Evolutionary conservation across 371 early-diverging fungal genomes (phyloP).

Genomic region (Actinomucor elegans): DNA sequence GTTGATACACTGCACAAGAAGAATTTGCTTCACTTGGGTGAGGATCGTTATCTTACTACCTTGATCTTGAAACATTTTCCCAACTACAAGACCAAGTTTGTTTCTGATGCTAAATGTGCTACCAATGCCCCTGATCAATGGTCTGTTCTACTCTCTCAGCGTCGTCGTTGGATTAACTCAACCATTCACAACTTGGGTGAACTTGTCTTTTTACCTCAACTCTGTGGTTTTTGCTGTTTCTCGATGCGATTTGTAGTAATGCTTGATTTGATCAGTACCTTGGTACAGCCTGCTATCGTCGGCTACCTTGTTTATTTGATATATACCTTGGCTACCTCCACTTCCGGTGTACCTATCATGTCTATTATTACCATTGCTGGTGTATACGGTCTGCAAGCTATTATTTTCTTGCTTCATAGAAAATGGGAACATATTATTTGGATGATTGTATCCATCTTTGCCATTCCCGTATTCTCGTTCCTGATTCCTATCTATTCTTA

Average conservation of each 20-base stretch:
- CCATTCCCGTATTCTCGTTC: slow-evolving; percentile 81
- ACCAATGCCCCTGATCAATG: slow-evolving; percentile 97
- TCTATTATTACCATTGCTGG: slow-evolving; percentile 69
- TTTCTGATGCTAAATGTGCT: slow-evolving; percentile 92
- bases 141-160: slow-evolving; percentile 92
- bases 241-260: slow-evolving; percentile 96
- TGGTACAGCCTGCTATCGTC: slow-evolving; percentile 90
- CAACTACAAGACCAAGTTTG: slow-evolving; percentile 94
- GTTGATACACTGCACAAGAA: slow-evolving; percentile 98
- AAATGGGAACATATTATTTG: slow-evolving; percentile 92
- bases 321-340: slow-evolving; percentile 42
- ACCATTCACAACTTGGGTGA: slow-evolving; percentile 97
- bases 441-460: slow-evolving; percentile 90
- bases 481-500: slow-evolving; percentile 81
- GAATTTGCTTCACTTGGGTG: slow-evolving; percentile 82
- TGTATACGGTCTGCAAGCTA: slow-evolving; percentile 78
- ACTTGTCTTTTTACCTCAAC: slow-evolving; percentile 79
- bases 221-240: slow-evolving; percentile 96
- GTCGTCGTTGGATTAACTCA: slow-evolving; percentile 98
- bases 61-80: slow-evolving; percentile 99
- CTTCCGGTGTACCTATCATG: slow-evolving; percentile 46
- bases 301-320: slow-evolving; percentile 76
- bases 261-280: slow-evolving; percentile 86
- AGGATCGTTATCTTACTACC: slow-evolving; percentile 96
- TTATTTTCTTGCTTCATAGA: slow-evolving; percentile 79